Evolutionary conservation across 2,329 filamentous ascomycete species (phyloP).

Genomic region (Fusarium dlaminii): DNA sequence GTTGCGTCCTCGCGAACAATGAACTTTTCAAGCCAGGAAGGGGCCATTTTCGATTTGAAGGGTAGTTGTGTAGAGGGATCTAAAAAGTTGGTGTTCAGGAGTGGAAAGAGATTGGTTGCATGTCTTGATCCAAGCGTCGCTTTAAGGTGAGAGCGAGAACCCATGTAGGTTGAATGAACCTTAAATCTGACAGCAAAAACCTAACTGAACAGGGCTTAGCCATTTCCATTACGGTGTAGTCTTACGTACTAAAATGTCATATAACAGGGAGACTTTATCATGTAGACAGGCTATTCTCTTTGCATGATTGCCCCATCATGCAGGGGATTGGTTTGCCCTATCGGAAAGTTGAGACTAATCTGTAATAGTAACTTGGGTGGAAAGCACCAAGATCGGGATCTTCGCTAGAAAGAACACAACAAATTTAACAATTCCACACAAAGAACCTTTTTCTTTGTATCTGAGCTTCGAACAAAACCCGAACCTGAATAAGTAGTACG

Average conservation of each 20-base stretch:
- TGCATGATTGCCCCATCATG: accelerated
- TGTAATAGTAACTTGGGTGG: accelerated
- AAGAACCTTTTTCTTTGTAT: neutral
- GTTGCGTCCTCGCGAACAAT: neutral
- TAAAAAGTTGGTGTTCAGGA: neutral
- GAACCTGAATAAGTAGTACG: accelerated
- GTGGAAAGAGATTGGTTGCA: accelerated
- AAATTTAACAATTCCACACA: neutral
- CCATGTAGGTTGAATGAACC: neutral
- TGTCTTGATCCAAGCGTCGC: neutral
- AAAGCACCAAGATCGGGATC: neutral
- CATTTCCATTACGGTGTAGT: neutral
- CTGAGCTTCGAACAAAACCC: neutral
- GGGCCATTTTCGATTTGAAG: neutral
- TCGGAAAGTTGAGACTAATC: too few relatives aligned
- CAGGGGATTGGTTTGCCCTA: neutral
- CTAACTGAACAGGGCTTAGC: neutral
- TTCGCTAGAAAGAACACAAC: neutral
- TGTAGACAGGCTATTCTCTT: neutral
- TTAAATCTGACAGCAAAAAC: neutral
- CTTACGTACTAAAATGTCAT: neutral
- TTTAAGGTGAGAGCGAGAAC: neutral
- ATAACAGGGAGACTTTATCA: neutral
- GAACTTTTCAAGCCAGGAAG: neutral
- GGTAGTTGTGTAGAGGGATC: accelerated